Evolutionary conservation across 1,284 basidiomycete genomes (phyloP).

Genomic region (Sporisorium graminicola): DNA sequence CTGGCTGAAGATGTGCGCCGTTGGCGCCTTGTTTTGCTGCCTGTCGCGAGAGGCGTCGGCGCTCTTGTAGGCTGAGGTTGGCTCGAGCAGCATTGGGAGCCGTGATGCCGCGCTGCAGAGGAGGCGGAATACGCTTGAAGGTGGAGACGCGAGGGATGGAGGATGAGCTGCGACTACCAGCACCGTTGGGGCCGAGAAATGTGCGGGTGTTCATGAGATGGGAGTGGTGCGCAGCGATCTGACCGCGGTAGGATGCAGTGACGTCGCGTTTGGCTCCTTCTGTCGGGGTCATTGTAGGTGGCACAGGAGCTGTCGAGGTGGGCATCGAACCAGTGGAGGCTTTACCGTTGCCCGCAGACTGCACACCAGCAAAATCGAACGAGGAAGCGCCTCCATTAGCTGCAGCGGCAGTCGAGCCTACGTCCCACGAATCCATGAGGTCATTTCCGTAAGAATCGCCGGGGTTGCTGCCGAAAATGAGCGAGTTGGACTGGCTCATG

Average conservation of each 20-base stretch:
- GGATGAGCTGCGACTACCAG: constrained; percentile 26
- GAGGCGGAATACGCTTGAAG: constrained; percentile 33
- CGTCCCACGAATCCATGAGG: constrained; percentile 38
- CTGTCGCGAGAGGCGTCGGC: constrained; percentile 57
- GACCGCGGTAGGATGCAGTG: constrained; percentile 44
- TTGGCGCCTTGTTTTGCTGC: constrained; percentile 31
- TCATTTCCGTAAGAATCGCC: constrained; percentile 31
- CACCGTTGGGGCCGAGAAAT: constrained; percentile 13
- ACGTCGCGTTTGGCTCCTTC: constrained; percentile 15
- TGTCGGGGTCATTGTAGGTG: not conserved
- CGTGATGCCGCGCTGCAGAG: constrained; percentile 29
- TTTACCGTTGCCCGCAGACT: not conserved
- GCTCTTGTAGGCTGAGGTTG: constrained; percentile 59
- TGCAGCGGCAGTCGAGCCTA: constrained; percentile 11
- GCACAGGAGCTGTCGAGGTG: not conserved
- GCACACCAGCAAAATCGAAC: constrained; percentile 22
- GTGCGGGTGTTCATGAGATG: constrained; percentile 49
- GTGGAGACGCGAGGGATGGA: constrained; percentile 46
- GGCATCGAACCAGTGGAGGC: not conserved
- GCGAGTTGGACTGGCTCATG: constrained; percentile 46
- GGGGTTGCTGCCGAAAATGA: constrained; percentile 40
- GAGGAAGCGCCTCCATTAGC: constrained; percentile 1
- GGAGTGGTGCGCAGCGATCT: constrained; percentile 55
- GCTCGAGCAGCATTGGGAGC: constrained; percentile 24
- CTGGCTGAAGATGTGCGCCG: constrained; percentile 13